Percentiles rank a stretch among this genome's conserved stretches.
Evolutionary conservation across 1,284 basidiomycete species (phyloP).

Genomic region (Leccinum huronense): DNA sequence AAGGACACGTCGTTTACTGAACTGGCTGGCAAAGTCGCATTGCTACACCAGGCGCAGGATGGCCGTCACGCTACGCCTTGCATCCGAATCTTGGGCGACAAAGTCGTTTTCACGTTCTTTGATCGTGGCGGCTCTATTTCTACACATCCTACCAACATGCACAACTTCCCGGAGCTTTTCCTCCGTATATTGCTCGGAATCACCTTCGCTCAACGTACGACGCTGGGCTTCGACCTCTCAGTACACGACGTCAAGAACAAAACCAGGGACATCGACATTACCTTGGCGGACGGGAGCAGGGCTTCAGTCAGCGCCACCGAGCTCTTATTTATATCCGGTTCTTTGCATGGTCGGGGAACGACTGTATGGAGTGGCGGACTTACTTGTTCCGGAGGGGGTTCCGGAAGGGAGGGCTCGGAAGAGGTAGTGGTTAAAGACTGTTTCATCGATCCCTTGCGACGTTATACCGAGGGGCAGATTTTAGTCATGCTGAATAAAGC

Average conservation of each 20-base stretch:
- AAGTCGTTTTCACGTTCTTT: background rate
- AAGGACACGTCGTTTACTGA: too few relatives aligned
- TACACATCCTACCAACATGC: background rate
- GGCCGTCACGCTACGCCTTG: too few relatives aligned
- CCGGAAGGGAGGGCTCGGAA: background rate
- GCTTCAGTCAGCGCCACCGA: background rate
- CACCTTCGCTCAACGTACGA: background rate
- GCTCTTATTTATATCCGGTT: too few relatives aligned
- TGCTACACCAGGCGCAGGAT: too few relatives aligned
- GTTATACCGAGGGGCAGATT: background rate
- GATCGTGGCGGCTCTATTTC: background rate
- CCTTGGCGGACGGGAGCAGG: background rate
- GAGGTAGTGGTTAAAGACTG: background rate
- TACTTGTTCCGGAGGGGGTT: background rate
- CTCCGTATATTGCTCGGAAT: background rate
- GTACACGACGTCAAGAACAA: background rate
- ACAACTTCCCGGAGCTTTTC: background rate
- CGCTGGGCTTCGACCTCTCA: background rate
- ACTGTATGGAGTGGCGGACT: background rate
- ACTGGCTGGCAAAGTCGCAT: too few relatives aligned
- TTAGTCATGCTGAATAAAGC: background rate
- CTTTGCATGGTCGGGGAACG: too few relatives aligned
- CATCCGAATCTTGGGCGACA: background rate
- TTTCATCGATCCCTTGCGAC: background rate
- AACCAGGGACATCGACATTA: background rate